Evolutionary conservation across 169 alveolate species (phyloP).

Genomic region (Ichthyophthirius multifiliis): DNA sequence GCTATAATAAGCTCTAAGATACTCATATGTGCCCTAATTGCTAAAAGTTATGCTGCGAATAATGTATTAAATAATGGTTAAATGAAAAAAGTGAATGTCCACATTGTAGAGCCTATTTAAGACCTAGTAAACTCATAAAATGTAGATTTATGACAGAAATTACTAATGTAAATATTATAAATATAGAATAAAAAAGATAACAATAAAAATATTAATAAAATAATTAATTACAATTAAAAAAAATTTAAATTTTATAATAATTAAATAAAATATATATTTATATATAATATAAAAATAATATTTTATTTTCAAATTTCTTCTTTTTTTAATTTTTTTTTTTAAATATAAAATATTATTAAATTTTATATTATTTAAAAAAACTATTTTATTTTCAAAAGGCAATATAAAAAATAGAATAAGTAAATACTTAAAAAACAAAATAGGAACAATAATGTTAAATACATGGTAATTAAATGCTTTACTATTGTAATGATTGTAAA

Average conservation of each 20-base stretch:
- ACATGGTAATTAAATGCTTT: constrained; percentile 66
- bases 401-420: neutral
- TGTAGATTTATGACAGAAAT: constrained; percentile 80
- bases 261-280: neutral
- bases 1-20: constrained; percentile 63
- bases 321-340: too few species aligned
- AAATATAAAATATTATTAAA: too few species aligned
- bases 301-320: too few species aligned
- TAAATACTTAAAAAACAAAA: neutral
- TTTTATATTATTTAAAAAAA: neutral
- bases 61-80: constrained; percentile 81
- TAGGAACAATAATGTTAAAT: constrained; percentile 43
- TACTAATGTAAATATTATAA: constrained; percentile 46
- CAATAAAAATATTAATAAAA: constrained; percentile 14
- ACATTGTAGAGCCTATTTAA: constrained; percentile 71
- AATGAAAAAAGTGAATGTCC: constrained; percentile 80
- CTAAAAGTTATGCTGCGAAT: constrained; percentile 79
- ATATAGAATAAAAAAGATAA: constrained; percentile 16
- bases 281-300: too few species aligned
- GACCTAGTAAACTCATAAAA: constrained; percentile 66
- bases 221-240: neutral
- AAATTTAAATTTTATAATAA: neutral
- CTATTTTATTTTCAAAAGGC: constrained; percentile 15
- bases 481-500: constrained; percentile 80
- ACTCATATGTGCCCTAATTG: constrained; percentile 88